A percentile compares a stretch with the other conserved stretches of the same genome.
phyloP scores from a whole-genome alignment of 148 eudicot genomes.

The Tetragonia tetragonoides region DNA sequence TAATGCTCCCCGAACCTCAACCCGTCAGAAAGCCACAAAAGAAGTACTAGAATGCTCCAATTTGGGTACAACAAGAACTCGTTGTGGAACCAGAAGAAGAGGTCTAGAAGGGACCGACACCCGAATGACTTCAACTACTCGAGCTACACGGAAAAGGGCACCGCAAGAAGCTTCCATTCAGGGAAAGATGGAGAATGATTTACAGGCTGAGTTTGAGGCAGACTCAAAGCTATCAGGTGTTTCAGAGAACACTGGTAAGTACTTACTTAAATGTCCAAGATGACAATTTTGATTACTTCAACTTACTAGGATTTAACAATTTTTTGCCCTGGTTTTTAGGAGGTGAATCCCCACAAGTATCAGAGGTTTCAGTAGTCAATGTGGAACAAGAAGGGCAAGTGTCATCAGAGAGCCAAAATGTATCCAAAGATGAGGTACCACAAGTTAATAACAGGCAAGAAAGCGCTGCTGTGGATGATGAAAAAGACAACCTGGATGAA shows the following conservation, averaged over 20 bases:
- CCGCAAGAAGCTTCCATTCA: constrained; percentile 19
- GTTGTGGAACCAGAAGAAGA: constrained; percentile 27
- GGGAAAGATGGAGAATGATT: constrained; percentile 14
- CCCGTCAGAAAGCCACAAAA: constrained; percentile 26
- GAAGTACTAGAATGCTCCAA: constrained; percentile 31
- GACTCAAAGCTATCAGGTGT: constrained; percentile 22
- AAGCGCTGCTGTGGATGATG: not conserved
- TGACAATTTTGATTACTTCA: not conserved
- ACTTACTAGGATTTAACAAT: not conserved
- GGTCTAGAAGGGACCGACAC: constrained; percentile 16
- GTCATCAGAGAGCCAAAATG: constrained; percentile 14
- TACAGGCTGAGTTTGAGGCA: constrained; percentile 33
- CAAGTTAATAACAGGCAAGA: constrained; percentile 12
- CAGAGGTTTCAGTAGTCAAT: constrained; percentile 22
- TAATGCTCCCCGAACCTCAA: constrained; percentile 35
- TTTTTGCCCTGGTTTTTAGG: not conserved
- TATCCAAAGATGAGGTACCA: constrained; percentile 5
- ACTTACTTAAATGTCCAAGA: not conserved
- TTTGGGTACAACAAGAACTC: constrained; percentile 36
- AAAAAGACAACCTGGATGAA: constrained; percentile 10
- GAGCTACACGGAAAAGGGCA: constrained; percentile 26
- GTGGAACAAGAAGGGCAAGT: not conserved
- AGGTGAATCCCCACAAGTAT: constrained; percentile 1
- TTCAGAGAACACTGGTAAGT: constrained; percentile 26
- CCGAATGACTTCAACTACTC: constrained; percentile 26